Base-by-base conservation (phyloP, 208 protist species). In the Leishmania turanica region DNA sequence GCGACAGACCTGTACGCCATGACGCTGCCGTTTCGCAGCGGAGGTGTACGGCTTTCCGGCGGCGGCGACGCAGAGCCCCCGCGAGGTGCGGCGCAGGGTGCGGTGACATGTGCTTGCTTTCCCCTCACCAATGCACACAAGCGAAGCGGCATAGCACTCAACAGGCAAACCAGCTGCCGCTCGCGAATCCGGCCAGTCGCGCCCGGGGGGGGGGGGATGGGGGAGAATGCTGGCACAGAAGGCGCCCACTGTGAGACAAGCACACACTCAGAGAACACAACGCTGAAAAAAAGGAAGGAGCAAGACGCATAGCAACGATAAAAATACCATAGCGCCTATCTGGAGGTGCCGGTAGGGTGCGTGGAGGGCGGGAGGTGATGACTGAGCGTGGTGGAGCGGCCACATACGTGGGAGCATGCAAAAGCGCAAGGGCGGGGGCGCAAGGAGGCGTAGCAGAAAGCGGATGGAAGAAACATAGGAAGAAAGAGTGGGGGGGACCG, bases 211-310 rank as follows among this genome's bases (percentile, higher is more conserved):
- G 21, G 79, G 47, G 40, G n/a, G 21, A 51, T 9, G 79, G 47
- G 40, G n/a, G 21, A 51, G 11, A 34, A 21, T 9, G 27, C 40
- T 11, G 24, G 27, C 31, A 15, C 45, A 37, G 31, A 62, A 40
- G 40, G 31, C 13, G n/a, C 3, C 62, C 9, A 40, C 31, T 34
- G 62, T 31, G 11, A 40, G 31, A 21, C 15, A 40, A 73, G 7
- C 40, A 37, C 27, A 73, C 21, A 49, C 45, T 15, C 7, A 78
- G 15, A 37, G 58, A 68, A 21, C 3, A 42, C 64, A 68, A 68
- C 31, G 31, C 3, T 21, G 3, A 13, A 70, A 13, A 70, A 65
- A 65, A 77, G 65, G 72, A 84, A 84, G 53, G 19, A 42, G 53
- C 4, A 84, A 75, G 19, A 47, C 42, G 80, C 9, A 75, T 73